Evolutionary conservation across 106 monocot species (phyloP), one percentile per base, ranked within the genome.

Genomic region (Agapanthus africanus): DNA sequence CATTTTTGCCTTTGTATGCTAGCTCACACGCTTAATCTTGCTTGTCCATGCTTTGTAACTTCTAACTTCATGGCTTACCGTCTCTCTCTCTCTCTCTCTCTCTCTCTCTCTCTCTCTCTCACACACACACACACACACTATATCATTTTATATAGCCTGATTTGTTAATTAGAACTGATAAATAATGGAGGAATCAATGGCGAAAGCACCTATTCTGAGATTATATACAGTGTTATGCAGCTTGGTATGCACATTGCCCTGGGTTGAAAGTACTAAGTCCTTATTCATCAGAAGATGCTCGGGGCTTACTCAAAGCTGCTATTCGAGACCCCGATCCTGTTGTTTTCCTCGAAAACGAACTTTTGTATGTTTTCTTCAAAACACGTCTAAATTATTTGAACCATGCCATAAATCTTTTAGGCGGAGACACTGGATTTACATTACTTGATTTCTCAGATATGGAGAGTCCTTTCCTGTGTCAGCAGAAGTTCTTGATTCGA

Each of bases 291-390:
- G 97, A 99, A 70, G 97, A 99, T 83, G 92, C 97, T 27, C 81
- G 97, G 44, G 97, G 97, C 66, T 77, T 93, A 72, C 75, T 99
- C 40, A 99, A 93, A 87, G 87, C 97, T 50, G 97, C 92, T 31
- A 99, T 99, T 21, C 78, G 90, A 67, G 97, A 99, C 54, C 97
- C 92, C 25, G 97, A 99, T 76, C 92, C 90, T 63, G 97, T 99
- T 79, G 86, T 99, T 74, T 90, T 99, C 71, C 84, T 93, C 46
- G 97, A 93, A 73, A 99, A 93, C 67, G 92, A 99, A 71, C 70
- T 93, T 75, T 57, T 99, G 97, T 93, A 87, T 50, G 92, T 75
- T 35, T 4, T 7, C 68, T 16, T 34, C 42, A 18, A 39, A 28
- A 21, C 38, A 44, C 15, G 27, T 28, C 13, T 50, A 7, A 49